Evolutionary conservation across 208 protist species (phyloP), one percentile per base, ranked within the genome.

Genomic region (Trypanosomatidae sp.): DNA sequence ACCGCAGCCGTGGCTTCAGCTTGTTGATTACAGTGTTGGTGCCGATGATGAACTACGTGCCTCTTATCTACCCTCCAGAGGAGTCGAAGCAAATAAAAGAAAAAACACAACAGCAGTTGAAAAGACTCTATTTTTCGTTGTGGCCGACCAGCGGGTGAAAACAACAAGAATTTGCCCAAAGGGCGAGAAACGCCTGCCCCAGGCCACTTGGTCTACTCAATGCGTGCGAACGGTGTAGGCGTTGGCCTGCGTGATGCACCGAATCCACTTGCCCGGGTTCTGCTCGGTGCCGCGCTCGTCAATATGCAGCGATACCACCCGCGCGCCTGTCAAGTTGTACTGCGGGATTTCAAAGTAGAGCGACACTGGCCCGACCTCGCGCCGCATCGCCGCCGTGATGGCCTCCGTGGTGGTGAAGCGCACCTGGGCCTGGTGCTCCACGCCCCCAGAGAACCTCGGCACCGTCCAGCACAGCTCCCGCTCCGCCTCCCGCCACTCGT

Each of bases 311-410:
- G 85, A 85, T 43, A 81, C 71, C 19, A 95, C 74, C 17, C 72
- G 50, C 6, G 92, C 36, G 30, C 82, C 86, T 12, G 83, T 87
- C 50, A 89, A 62, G 72, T 76, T 86, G 62, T 89, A 82, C 66
- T 97, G 97, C 22, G 95, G 95, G 30, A 98, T 89, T 77, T 98
- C 96, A 85, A 98, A 98, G n/a, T 83, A 82, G 80, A 98, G 83
- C 13, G 83, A 78, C 39, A 96, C 87, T 6, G 91, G 94, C 7
- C 92, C 88, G 39, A 96, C 73, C 49, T 92, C 77, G 39, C 88
- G 81, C 33, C 83, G 71, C 64, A 87, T 82, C 39, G 70, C 76
- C 8, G 76, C 66, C 4, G 69, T 92, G 50, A 85, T 85, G 9
- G 80, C 76, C 33, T 68, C 68, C 17, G 71, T 39, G 17, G 88